These are phyloP conservation scores for Barbarea vulgaris DNA, from an alignment of 345 rosid genomes.

Conservation along the genomic window DNA sequence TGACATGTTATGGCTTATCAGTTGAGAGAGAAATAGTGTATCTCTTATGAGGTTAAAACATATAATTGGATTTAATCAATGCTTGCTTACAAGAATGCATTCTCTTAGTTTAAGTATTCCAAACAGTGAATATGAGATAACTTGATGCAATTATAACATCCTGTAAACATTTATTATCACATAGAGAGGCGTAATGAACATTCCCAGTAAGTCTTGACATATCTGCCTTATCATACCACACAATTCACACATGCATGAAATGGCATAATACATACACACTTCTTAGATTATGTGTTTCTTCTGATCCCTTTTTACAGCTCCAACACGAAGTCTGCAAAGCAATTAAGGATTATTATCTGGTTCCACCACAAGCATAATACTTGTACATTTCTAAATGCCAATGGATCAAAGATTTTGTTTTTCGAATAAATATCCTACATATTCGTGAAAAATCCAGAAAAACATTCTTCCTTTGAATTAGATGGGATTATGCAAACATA, in stretches of 20 bases:
- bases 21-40: background rate
- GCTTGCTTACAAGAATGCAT: background rate
- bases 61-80: slow-evolving; percentile 9
- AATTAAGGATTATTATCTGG: slow-evolving; percentile 16
- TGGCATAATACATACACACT: slow-evolving; percentile 34
- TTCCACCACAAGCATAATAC: slow-evolving; percentile 14
- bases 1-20: background rate
- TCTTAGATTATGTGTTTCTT: slow-evolving; percentile 33
- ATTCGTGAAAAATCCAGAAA: background rate
- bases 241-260: slow-evolving; percentile 43
- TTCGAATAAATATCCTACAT: background rate
- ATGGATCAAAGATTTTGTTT: background rate
- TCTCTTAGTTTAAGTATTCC: slow-evolving; percentile 5
- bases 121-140: slow-evolving; percentile 14
- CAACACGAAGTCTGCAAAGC: slow-evolving; percentile 79
- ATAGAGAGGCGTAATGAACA: slow-evolving; percentile 37
- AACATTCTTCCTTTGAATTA: background rate
- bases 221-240: slow-evolving; percentile 37
- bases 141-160: slow-evolving; percentile 10
- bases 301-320: slow-evolving; percentile 63
- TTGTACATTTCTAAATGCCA: slow-evolving; percentile 16
- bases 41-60: slow-evolving; percentile 8
- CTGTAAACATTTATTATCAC: slow-evolving; percentile 42
- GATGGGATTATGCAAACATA: slow-evolving; percentile 7
- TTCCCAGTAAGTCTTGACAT: slow-evolving; percentile 34